Evolutionary conservation across 495 filamentous ascomycete species (phyloP).

Genomic region (Cercophora newfieldiana): DNA sequence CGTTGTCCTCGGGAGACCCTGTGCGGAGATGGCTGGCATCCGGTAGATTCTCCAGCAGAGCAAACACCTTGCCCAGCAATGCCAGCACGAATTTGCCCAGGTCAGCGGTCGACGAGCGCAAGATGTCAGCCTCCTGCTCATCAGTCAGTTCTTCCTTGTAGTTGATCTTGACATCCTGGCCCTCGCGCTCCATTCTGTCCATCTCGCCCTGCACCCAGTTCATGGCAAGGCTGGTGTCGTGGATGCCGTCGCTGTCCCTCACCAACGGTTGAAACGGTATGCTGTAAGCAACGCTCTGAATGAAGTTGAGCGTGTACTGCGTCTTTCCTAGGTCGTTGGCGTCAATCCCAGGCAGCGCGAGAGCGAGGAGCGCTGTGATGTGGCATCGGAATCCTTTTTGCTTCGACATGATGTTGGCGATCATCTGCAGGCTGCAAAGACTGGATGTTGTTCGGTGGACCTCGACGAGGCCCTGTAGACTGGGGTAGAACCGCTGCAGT

Average conservation of each 20-base stretch:
- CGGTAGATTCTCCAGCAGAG: conserved; percentile 89
- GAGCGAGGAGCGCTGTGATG: conserved; percentile 84
- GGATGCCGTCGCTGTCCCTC: conserved; percentile 64
- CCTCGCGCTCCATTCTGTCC: conserved; percentile 87
- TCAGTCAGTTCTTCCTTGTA: conserved; percentile 82
- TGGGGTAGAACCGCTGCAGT: conserved; percentile 93
- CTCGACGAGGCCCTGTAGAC: conserved; percentile 93
- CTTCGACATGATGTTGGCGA: conserved; percentile 83
- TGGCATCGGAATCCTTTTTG: conserved; percentile 94
- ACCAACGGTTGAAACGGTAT: conserved; percentile 88
- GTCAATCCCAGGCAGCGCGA: conserved; percentile 93
- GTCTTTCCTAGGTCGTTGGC: conserved; percentile 98
- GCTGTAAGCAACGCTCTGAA: conserved; percentile 91
- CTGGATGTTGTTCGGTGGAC: conserved; percentile 96
- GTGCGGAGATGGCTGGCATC: conserved; percentile 83
- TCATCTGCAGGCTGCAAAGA: conserved; percentile 82
- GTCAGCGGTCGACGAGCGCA: conserved; percentile 93
- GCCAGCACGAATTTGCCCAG: conserved; percentile 89
- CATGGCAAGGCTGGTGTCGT: conserved; percentile 77
- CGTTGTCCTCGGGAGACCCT: conserved; percentile 92
- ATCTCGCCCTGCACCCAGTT: conserved; percentile 94
- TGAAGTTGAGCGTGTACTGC: conserved; percentile 87
- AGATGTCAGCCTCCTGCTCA: conserved; percentile 82
- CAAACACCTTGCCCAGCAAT: conserved; percentile 92
- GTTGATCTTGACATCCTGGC: conserved; percentile 77